These are phyloP conservation scores for Tolypocladium capitatum DNA, from an alignment of 2,329 filamentous ascomycete genomes.

Conservation along the genomic window DNA sequence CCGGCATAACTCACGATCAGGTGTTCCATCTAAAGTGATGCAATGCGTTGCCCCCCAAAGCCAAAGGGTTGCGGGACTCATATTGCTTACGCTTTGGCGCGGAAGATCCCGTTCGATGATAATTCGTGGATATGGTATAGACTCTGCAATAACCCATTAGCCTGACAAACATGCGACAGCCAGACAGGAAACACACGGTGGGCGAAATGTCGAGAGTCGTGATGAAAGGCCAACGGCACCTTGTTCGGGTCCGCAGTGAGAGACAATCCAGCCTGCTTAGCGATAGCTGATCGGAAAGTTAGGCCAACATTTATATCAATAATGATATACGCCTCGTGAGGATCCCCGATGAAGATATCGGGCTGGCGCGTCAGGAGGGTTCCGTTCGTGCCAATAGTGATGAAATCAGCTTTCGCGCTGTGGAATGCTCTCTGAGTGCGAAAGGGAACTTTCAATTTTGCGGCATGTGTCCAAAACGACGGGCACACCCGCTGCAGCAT, in stretches of 20 bases:
- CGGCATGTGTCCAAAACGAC: too few relatives aligned
- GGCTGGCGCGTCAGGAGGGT: slow-evolving; percentile 2
- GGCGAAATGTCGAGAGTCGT: background rate
- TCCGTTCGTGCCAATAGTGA: slow-evolving; percentile 2
- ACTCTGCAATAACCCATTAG: background rate
- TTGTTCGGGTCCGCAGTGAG: background rate
- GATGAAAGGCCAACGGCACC: background rate
- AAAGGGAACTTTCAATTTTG: background rate
- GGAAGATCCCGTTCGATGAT: slow-evolving; percentile 5
- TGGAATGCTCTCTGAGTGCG: slow-evolving; percentile 5
- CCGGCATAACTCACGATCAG: slow-evolving; percentile 7
- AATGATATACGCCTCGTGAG: too few relatives aligned
- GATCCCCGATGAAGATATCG: slow-evolving; percentile 2
- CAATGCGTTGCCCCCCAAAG: slow-evolving; percentile 8
- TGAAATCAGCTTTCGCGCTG: slow-evolving; percentile 5
- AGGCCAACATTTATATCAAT: background rate
- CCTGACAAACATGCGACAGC: background rate
- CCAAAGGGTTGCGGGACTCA: slow-evolving; percentile 8
- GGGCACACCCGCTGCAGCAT: too few relatives aligned
- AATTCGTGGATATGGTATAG: slow-evolving; percentile 4
- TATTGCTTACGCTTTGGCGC: slow-evolving; percentile 1
- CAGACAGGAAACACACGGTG: background rate
- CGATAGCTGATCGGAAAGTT: background rate
- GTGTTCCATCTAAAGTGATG: slow-evolving; percentile 8
- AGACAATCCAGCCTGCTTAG: background rate